Percentiles rank a stretch among this genome's conserved stretches.
Evolutionary conservation across 345 rosid species (phyloP).

Genomic region (Cardamine resedifolia): DNA sequence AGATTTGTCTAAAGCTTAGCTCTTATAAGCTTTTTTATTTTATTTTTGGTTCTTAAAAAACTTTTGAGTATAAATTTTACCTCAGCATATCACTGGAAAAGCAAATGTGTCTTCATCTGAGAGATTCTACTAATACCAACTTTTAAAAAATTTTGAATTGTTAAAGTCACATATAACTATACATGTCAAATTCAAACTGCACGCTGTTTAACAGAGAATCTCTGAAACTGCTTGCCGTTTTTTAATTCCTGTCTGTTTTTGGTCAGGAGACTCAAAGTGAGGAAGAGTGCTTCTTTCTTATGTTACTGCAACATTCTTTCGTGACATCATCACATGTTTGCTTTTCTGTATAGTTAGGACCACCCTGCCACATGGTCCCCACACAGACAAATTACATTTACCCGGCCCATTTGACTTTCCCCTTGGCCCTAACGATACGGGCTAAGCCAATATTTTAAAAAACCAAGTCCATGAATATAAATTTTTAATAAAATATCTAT

Average conservation of each 20-base stretch:
- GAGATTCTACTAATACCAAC: slow-evolving; percentile 13
- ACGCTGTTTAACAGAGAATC: slow-evolving; percentile 11
- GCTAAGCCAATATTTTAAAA: not conserved
- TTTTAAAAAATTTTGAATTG: not conserved
- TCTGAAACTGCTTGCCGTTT: slow-evolving; percentile 18
- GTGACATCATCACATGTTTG: slow-evolving; percentile 25
- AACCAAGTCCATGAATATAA: not conserved
- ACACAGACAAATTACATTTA: not conserved
- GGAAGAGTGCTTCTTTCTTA: not conserved
- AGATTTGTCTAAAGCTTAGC: too few species aligned
- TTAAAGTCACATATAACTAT: slow-evolving; percentile 4
- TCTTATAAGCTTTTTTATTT: too few species aligned
- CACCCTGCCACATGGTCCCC: not conserved
- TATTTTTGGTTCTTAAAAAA: not conserved
- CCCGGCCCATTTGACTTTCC: not conserved
- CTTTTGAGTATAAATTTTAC: too few species aligned
- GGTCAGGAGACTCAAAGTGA: slow-evolving; percentile 5
- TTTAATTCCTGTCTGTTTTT: not conserved
- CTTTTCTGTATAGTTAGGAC: not conserved
- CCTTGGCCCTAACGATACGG: not conserved
- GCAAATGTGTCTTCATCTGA: not conserved
- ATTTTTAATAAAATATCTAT: too few species aligned
- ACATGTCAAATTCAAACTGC: not conserved
- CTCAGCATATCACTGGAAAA: slow-evolving; percentile 6
- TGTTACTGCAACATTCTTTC: slow-evolving; percentile 24